phyloP scores from a whole-genome alignment of 129 eudicot genomes.

The Sambucus nigra region DNA sequence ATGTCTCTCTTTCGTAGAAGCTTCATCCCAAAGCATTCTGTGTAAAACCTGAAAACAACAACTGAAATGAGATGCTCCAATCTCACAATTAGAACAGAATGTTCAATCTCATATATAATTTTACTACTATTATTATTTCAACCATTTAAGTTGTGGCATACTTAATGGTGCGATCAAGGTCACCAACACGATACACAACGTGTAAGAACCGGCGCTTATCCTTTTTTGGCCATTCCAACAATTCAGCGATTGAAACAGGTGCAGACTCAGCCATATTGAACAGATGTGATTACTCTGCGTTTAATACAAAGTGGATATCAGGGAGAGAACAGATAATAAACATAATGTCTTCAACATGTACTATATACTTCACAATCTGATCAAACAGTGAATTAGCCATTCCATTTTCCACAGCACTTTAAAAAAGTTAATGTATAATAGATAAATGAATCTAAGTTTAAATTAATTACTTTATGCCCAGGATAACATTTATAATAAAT shows the following conservation, averaged over 20 bases:
- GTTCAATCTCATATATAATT: neutral
- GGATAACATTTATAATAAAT: too few relatives aligned
- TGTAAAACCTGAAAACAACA: conserved; percentile 51
- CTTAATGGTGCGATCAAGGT: conserved; percentile 92
- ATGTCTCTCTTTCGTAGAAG: conserved; percentile 76
- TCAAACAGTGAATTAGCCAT: too few relatives aligned
- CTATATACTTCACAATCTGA: neutral
- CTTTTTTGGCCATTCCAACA: conserved; percentile 75
- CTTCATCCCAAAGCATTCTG: conserved; percentile 94
- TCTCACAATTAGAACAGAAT: neutral
- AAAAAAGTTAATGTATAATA: too few relatives aligned
- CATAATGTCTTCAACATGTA: neutral
- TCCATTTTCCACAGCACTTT: too few relatives aligned
- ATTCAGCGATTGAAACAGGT: conserved; percentile 37
- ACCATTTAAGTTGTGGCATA: conserved; percentile 14
- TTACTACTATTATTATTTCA: neutral
- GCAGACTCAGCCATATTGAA: conserved; percentile 59
- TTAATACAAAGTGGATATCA: neutral
- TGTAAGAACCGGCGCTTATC: conserved; percentile 80
- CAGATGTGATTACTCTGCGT: conserved; percentile 17
- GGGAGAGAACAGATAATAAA: neutral
- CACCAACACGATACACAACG: conserved; percentile 93
- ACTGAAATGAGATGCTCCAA: neutral
- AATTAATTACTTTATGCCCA: too few relatives aligned
- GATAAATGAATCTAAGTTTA: too few relatives aligned